Evolutionary conservation across 805 yeast species (phyloP).

Genomic region (Lipomyces sp.): DNA sequence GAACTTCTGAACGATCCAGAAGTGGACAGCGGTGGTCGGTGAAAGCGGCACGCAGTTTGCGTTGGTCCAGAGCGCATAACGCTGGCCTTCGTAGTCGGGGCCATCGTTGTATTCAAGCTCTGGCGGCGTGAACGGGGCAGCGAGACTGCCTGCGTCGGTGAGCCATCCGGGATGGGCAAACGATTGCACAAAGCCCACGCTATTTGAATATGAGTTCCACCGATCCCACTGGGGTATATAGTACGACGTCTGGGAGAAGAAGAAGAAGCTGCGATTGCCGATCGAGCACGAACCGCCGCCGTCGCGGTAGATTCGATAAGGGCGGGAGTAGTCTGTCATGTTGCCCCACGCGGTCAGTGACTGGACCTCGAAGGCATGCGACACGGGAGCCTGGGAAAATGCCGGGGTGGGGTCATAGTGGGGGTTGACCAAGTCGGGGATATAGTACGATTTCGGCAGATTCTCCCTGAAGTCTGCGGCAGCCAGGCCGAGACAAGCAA

Average conservation of each 20-base stretch:
- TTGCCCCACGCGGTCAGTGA: no score
- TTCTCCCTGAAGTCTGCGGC: no score
- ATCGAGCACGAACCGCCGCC: conserved; percentile 26
- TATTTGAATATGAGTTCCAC: conserved; percentile 8
- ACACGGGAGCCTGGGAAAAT: no score
- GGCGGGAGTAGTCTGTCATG: conserved; percentile 16
- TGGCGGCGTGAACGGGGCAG: conserved; percentile 15
- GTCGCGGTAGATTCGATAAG: conserved; percentile 21
- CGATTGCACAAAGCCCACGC: conserved; percentile 4
- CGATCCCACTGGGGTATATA: neutral
- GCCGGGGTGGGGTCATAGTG: no score
- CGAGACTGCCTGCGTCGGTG: conserved; percentile 10
- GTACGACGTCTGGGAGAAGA: conserved; percentile 20
- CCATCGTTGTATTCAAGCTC: conserved; percentile 1
- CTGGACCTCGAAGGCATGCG: no score
- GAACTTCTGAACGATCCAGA: conserved; percentile 13
- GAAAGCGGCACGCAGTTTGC: conserved; percentile 19
- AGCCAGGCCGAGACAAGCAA: no score
- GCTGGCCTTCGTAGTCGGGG: no score
- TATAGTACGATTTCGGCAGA: no score
- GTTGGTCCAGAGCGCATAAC: conserved; percentile 23
- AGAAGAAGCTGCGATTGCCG: conserved; percentile 19
- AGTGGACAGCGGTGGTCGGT: conserved; percentile 13
- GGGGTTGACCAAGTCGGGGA: no score
- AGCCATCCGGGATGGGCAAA: conserved; percentile 4